A percentile compares a stretch with the other conserved stretches of the same genome.
phyloP scores from a whole-genome alignment of 345 rosid genomes.

The Cardiospermum halicacabum region DNA sequence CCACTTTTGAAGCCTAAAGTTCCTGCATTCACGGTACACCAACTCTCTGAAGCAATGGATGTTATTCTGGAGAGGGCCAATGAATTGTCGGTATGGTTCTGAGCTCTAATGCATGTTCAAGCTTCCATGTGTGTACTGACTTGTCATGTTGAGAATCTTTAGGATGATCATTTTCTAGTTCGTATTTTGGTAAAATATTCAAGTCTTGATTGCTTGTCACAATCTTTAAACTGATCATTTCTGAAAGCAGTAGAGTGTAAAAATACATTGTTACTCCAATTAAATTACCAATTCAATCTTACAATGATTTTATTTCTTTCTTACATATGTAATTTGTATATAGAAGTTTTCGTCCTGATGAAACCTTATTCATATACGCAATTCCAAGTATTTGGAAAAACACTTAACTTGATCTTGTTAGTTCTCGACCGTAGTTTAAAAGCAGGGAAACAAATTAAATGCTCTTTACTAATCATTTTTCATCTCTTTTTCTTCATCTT shows the following conservation, averaged over 20 bases:
- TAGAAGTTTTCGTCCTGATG: too few relatives aligned
- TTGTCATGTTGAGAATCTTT: neutral
- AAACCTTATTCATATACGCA: too few relatives aligned
- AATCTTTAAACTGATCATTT: neutral
- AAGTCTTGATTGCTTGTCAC: neutral
- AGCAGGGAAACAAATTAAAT: too few relatives aligned
- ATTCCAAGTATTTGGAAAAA: too few relatives aligned
- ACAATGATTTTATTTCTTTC: neutral
- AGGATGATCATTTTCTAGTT: neutral
- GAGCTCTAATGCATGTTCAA: neutral
- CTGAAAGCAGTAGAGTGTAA: neutral
- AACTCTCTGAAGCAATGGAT: slow-evolving; percentile 79
- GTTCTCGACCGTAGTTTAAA: too few relatives aligned
- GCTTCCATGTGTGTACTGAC: neutral
- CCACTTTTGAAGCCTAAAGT: slow-evolving; percentile 68
- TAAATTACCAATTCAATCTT: neutral
- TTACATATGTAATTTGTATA: neutral
- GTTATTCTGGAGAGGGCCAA: slow-evolving; percentile 55
- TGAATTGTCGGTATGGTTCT: slow-evolving; percentile 35
- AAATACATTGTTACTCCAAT: slow-evolving; percentile 1
- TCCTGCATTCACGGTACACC: slow-evolving; percentile 81
- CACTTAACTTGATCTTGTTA: too few relatives aligned
- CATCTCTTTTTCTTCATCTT: neutral
- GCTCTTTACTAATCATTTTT: neutral
- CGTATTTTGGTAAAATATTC: neutral